phyloP scores from a whole-genome alignment of 495 filamentous ascomycete genomes.

The Lasiosphaeriaceae sp. region DNA sequence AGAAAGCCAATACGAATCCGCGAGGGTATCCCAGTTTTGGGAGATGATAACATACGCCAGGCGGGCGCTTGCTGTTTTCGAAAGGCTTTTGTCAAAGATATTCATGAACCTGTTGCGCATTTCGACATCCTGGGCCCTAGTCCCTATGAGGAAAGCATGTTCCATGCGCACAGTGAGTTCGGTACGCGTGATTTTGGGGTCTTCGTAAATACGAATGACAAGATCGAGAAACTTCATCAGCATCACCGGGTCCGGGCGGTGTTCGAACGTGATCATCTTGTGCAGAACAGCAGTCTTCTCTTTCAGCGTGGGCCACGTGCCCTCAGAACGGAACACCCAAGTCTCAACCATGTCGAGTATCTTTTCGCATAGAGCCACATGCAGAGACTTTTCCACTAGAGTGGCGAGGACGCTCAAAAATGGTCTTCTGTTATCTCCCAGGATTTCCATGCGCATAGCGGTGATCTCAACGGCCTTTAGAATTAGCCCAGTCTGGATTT shows the following conservation, averaged over 20 bases:
- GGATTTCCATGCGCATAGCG: conserved; percentile 82
- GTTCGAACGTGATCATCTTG: conserved; percentile 96
- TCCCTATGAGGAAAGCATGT: conserved; percentile 95
- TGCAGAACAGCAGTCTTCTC: conserved; percentile 95
- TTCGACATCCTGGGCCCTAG: conserved; percentile 87
- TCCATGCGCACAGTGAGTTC: conserved; percentile 96
- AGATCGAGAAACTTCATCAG: conserved; percentile 89
- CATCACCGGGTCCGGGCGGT: conserved; percentile 73
- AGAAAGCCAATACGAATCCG: conserved; percentile 92
- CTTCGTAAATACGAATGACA: conserved; percentile 96
- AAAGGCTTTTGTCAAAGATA: conserved; percentile 89
- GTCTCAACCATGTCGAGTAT: conserved; percentile 89
- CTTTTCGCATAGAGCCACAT: conserved; percentile 78
- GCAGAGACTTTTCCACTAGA: conserved; percentile 88
- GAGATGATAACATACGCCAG: conserved; percentile 81
- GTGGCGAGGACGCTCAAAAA: conserved; percentile 93
- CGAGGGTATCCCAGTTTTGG: conserved; percentile 97
- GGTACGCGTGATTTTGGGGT: conserved; percentile 87
- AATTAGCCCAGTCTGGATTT: conserved; percentile 82
- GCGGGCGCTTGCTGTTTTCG: conserved; percentile 78
- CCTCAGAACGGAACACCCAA: conserved; percentile 92
- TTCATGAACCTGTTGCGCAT: conserved; percentile 95
- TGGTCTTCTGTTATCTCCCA: conserved; percentile 87
- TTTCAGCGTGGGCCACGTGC: conserved; percentile 92
- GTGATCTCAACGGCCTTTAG: conserved; percentile 92